Percentiles rank a stretch among this genome's conserved stretches.
Evolutionary conservation across 345 rosid species (phyloP).

Genomic region (Melaleuca quinquenervia): DNA sequence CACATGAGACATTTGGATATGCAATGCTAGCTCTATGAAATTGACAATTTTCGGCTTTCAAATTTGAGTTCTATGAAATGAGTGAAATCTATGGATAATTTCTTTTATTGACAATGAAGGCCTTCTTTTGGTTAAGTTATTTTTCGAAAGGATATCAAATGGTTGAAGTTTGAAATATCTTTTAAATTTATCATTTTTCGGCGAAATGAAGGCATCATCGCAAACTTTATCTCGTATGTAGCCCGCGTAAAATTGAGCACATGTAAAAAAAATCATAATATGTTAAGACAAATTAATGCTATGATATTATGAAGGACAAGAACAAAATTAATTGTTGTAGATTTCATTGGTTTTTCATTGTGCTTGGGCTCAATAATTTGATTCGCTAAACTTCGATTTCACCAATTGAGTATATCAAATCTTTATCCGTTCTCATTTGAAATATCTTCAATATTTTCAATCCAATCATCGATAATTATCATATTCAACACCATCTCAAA

Average conservation of each 20-base stretch:
- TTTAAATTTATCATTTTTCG: background rate
- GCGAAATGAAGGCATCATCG: too few species aligned
- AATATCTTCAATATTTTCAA: too few species aligned
- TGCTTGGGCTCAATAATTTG: background rate
- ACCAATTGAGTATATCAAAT: background rate
- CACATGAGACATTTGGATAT: background rate
- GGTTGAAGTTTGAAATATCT: background rate
- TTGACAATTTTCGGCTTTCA: background rate
- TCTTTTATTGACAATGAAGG: background rate
- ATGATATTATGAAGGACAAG: background rate
- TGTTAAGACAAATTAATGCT: background rate
- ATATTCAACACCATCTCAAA: background rate
- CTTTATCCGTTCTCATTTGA: background rate
- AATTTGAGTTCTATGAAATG: background rate
- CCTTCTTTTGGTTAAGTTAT: background rate
- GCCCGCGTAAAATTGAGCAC: fast-evolving
- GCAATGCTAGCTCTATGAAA: fast-evolving
- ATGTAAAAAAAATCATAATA: background rate
- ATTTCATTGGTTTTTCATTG: background rate
- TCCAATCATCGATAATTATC: background rate
- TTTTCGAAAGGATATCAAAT: too few species aligned
- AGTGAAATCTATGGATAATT: background rate
- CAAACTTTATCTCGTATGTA: too few species aligned
- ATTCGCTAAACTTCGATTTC: background rate
- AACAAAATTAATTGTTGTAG: background rate